A percentile compares a stretch with the other conserved stretches of the same genome.
Conservation (phyloP, 176 grass and related monocot genomes). For the Cocos nucifera region DNA sequence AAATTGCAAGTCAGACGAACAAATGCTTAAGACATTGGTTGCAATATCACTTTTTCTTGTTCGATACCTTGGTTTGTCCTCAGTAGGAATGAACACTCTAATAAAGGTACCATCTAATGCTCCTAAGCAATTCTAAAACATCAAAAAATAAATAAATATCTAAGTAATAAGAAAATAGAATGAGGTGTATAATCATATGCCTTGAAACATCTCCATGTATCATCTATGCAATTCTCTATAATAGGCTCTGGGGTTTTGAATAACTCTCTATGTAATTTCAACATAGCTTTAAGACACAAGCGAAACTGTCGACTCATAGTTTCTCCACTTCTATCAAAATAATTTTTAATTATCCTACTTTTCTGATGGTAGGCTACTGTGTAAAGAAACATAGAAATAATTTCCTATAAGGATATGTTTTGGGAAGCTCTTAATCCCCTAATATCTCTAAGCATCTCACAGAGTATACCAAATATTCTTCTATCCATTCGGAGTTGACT, state of each 20-base stretch:
- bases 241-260: neutral
- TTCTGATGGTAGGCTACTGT: neutral
- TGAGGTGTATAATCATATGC: too few relatives aligned
- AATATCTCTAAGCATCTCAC: too few relatives aligned
- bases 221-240: neutral
- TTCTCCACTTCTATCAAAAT: conserved; percentile 6
- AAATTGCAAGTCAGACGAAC: neutral
- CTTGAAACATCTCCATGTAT: neutral
- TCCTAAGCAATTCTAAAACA: conserved; percentile 1
- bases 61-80: neutral
- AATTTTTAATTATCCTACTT: conserved; percentile 1
- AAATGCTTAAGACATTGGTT: conserved; percentile 10
- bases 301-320: neutral
- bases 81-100: neutral
- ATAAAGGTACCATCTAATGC: conserved; percentile 8
- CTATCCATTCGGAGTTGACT: too few relatives aligned
- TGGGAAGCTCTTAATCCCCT: too few relatives aligned
- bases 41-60: conserved; percentile 5
- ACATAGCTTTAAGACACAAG: neutral
- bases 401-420: too few relatives aligned
- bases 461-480: too few relatives aligned
- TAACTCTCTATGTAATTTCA: neutral
- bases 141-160: neutral
- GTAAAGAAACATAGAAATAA: too few relatives aligned
- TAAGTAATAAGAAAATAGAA: neutral